Conservation (phyloP, 148 eudicot genomes). For the Camellia japonica region DNA sequence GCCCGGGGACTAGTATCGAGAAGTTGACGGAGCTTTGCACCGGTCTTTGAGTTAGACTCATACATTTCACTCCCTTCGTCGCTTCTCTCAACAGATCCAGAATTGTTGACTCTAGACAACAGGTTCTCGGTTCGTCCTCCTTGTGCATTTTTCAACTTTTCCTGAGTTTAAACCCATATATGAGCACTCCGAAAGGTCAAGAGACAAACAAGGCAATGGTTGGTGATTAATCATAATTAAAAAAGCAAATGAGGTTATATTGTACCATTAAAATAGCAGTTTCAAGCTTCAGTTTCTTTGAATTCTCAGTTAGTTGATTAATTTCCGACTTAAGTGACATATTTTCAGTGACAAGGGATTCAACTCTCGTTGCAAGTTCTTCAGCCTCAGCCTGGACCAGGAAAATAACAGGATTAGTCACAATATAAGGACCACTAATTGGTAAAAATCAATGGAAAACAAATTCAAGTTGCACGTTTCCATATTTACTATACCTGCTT, state of each 20-base stretch:
- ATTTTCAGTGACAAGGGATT: conserved; percentile 67
- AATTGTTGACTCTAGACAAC: conserved; percentile 70
- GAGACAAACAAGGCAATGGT: neutral
- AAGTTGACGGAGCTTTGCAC: conserved; percentile 85
- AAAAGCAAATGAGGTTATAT: conserved; percentile 18
- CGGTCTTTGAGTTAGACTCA: conserved; percentile 49
- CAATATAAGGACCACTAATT: neutral
- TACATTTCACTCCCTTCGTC: conserved; percentile 16
- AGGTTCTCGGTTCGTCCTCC: conserved; percentile 55
- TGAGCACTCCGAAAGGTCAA: neutral
- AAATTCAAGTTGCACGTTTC: neutral
- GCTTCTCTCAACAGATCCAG: conserved; percentile 42
- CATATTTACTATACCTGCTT: conserved; percentile 38
- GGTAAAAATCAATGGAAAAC: neutral
- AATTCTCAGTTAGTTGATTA: conserved; percentile 51
- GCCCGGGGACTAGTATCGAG: conserved; percentile 58
- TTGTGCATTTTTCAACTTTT: conserved; percentile 42
- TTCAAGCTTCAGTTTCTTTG: conserved; percentile 63
- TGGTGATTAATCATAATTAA: neutral
- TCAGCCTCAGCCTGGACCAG: conserved; percentile 81
- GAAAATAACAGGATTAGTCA: neutral
- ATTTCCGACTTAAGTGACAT: conserved; percentile 66
- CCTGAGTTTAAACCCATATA: conserved; percentile 38
- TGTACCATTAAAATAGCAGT: conserved; percentile 63
- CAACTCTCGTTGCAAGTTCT: conserved; percentile 73